Conservation (phyloP, 257 asterid genomes). For the Petunia axillaris region DNA sequence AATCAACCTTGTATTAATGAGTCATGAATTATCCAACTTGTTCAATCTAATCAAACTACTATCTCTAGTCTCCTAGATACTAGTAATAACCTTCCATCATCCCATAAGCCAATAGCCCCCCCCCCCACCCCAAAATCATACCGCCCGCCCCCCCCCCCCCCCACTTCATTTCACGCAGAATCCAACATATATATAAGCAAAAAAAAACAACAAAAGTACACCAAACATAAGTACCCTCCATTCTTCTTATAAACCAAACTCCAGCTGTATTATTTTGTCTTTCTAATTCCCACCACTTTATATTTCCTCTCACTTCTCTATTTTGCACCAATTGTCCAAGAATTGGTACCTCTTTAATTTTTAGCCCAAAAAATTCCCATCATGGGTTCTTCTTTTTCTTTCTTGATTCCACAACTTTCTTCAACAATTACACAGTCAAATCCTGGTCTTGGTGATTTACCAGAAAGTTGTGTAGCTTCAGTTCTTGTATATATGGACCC, state of each 20-base stretch:
- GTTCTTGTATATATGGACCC: conserved; percentile 76
- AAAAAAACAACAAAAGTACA: no score
- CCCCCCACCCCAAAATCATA: not conserved
- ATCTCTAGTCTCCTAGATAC: not conserved
- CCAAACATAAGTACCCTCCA: not conserved
- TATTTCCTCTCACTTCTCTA: not conserved
- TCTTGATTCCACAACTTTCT: conserved; percentile 27
- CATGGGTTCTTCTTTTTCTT: conserved; percentile 66
- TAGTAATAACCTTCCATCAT: no score
- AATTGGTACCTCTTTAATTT: not conserved
- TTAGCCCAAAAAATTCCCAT: not conserved
- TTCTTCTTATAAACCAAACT: not conserved
- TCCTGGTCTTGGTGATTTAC: conserved; percentile 66
- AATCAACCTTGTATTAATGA: not conserved
- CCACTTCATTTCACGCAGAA: not conserved
- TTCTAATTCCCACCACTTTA: not conserved
- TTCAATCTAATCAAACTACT: conserved; percentile 3
- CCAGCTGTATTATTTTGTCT: conserved; percentile 23
- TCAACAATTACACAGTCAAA: conserved; percentile 30
- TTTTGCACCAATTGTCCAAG: not conserved
- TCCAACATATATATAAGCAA: not conserved
- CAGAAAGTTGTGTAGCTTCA: conserved; percentile 82
- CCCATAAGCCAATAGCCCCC: no score
- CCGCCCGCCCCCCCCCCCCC: no score
- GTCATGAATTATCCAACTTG: not conserved